Conservation (phyloP, 2,329 filamentous ascomycete genomes). For the Parastagonospora avenae region DNA sequence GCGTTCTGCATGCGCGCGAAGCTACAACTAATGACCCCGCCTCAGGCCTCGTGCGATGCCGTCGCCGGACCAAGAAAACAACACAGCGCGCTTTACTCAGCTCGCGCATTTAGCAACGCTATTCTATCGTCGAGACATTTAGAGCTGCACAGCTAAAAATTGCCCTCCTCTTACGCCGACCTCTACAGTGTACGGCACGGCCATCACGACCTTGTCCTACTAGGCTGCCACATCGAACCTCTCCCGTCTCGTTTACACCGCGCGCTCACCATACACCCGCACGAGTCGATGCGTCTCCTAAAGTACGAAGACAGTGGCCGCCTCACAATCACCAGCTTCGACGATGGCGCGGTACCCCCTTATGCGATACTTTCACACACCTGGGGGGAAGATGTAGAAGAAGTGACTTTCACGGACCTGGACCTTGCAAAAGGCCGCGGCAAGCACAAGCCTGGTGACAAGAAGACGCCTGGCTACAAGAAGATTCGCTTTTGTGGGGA, state of each 20-base stretch:
- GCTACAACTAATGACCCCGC: slow-evolving; percentile 1
- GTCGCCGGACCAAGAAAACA: background rate
- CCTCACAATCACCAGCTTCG: slow-evolving; percentile 1
- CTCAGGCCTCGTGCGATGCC: background rate
- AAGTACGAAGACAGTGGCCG: background rate
- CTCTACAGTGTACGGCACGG: background rate
- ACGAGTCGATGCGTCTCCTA: slow-evolving; percentile 1
- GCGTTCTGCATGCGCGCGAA: slow-evolving; percentile 2
- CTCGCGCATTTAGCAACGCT: background rate
- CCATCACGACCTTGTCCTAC: background rate
- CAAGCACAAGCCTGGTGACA: background rate
- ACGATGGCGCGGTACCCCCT: background rate
- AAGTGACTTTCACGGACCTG: background rate
- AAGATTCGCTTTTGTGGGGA: background rate
- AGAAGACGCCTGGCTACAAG: background rate
- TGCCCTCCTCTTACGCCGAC: background rate
- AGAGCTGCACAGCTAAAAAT: background rate
- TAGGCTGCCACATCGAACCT: background rate
- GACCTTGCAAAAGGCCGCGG: background rate
- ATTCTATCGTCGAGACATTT: background rate
- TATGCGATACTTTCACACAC: slow-evolving; percentile 8
- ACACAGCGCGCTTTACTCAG: background rate
- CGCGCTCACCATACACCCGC: background rate
- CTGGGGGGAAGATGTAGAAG: slow-evolving; percentile 1
- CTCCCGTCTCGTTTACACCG: background rate